A percentile compares a stretch with the other conserved stretches of the same genome.
Conservation (phyloP, 1,139 yeast species). For the Suhomyces chickasaworum region DNA sequence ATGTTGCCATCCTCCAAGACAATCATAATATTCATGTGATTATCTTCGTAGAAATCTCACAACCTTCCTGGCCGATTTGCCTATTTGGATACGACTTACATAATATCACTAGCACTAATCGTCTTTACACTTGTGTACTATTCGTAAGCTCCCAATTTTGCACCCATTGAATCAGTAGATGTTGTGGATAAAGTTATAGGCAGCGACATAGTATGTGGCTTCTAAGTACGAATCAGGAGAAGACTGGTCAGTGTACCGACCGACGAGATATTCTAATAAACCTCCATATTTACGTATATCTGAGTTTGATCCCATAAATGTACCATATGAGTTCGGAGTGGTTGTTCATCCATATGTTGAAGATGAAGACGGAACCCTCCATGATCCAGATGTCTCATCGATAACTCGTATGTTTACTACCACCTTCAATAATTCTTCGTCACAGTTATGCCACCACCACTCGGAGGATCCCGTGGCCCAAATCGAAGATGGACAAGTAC, state of each 20-base stretch:
- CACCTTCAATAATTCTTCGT: slow-evolving; percentile 23
- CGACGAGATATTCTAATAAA: too few species aligned
- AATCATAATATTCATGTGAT: too few species aligned
- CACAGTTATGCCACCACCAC: slow-evolving; percentile 29
- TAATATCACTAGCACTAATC: too few species aligned
- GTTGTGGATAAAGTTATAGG: background rate
- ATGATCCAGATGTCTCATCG: slow-evolving; percentile 16
- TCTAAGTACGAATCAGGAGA: slow-evolving; percentile 36
- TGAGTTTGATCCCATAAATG: slow-evolving; percentile 27
- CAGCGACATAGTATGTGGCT: slow-evolving; percentile 7
- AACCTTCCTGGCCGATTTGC: too few species aligned
- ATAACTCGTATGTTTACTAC: slow-evolving; percentile 23
- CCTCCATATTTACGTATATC: too few species aligned
- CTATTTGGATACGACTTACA: too few species aligned
- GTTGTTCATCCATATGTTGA: slow-evolving; percentile 31
- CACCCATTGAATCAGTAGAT: background rate
- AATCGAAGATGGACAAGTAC: slow-evolving; percentile 37
- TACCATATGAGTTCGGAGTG: slow-evolving; percentile 39
- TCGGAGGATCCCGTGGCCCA: slow-evolving; percentile 29
- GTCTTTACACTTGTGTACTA: too few species aligned
- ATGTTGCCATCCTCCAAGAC: too few species aligned
- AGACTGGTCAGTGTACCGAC: too few species aligned
- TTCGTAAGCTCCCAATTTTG: background rate
- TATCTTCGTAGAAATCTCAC: too few species aligned
- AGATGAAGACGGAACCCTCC: slow-evolving; percentile 20